These are phyloP conservation scores for Sarocladiaceae sp. DNA, from an alignment of 2,329 filamentous ascomycete genomes.

Conservation along the genomic window DNA sequence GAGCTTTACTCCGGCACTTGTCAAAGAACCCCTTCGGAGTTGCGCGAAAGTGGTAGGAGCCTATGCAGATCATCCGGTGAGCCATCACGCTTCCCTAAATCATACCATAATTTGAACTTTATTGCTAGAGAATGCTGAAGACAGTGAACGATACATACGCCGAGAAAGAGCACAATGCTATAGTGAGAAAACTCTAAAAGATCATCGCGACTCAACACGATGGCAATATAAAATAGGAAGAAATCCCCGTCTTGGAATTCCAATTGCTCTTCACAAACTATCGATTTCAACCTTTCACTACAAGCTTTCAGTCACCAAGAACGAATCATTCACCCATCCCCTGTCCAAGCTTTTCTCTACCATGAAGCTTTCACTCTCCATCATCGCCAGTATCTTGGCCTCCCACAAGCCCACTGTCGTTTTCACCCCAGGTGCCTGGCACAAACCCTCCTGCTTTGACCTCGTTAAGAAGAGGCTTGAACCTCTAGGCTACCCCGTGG, in stretches of 20 bases:
- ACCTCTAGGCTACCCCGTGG: constrained; percentile 1
- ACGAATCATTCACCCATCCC: neutral
- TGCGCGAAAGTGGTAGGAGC: neutral
- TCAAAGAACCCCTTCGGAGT: neutral
- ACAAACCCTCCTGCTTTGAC: constrained; percentile 7
- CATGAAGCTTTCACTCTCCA: constrained; percentile 2
- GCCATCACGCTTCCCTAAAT: neutral
- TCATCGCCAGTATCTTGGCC: constrained; percentile 2
- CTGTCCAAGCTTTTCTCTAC: neutral
- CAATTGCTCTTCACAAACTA: neutral
- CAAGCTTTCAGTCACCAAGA: neutral
- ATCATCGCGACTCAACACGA: neutral
- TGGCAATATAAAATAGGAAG: neutral
- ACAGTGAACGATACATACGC: neutral
- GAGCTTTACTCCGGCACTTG: neutral
- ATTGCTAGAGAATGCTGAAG: neutral
- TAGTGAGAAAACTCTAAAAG: neutral
- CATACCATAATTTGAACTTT: neutral
- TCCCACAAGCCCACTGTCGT: constrained; percentile 10
- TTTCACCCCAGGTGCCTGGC: constrained; percentile 12
- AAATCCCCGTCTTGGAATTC: neutral
- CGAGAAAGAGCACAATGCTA: neutral
- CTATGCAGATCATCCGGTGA: neutral
- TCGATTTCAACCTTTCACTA: neutral
- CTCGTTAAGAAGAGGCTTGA: constrained; percentile 2